A percentile compares a stretch with the other conserved stretches of the same genome.
Conservation (phyloP, 768 basidiomycete genomes). For the Kwoniella pini region DNA sequence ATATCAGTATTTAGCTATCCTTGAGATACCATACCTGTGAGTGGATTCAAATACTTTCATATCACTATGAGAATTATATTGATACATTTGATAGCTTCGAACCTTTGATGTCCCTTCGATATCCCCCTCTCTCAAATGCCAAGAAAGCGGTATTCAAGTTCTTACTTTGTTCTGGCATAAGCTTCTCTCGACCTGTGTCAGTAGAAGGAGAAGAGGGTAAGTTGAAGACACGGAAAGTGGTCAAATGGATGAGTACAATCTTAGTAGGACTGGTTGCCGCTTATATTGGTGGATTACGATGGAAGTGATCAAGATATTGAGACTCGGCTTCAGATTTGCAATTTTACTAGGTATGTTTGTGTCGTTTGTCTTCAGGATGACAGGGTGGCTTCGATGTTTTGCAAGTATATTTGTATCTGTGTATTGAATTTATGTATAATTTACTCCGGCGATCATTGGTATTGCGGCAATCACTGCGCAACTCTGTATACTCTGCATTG, state of each 20-base stretch:
- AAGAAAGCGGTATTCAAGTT: constrained; percentile 17
- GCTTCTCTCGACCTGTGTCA: constrained; percentile 24
- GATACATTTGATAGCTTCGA: constrained; percentile 37
- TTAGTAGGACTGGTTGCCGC: not conserved
- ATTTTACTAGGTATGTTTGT: not conserved
- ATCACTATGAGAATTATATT: not conserved
- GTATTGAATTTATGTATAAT: too few relatives aligned
- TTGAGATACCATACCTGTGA: constrained; percentile 28
- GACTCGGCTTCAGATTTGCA: not conserved
- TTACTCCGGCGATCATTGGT: too few relatives aligned
- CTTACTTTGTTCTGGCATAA: constrained; percentile 11
- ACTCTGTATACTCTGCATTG: too few relatives aligned
- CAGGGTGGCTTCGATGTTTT: not conserved
- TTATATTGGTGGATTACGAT: not conserved
- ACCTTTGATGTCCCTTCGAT: constrained; percentile 45
- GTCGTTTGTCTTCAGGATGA: too few relatives aligned
- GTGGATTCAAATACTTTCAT: not conserved
- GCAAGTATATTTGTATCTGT: not conserved
- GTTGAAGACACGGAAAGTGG: constrained; percentile 15
- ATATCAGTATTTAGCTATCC: not conserved
- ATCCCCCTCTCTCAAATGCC: constrained; percentile 36
- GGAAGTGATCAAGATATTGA: not conserved
- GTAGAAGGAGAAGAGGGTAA: constrained; percentile 27
- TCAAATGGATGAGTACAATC: constrained; percentile 2
- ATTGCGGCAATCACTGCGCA: too few relatives aligned